Evolutionary conservation across 257 asterid genomes (phyloP).

Genomic region (Petunia axillaris): DNA sequence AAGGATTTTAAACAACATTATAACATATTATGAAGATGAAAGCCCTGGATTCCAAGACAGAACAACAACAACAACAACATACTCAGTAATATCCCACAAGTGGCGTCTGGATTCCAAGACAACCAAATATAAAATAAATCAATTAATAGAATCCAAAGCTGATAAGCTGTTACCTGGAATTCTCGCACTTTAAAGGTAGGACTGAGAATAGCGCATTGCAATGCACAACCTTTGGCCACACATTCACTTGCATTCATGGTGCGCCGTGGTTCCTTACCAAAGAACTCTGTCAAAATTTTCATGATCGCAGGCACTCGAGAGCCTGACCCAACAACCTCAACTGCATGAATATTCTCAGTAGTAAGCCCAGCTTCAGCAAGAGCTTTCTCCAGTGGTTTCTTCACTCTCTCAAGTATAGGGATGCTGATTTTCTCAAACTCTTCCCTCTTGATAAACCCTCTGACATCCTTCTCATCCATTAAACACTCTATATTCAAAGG

Average conservation of each 20-base stretch:
- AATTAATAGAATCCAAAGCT: neutral
- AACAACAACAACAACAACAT: too few species aligned
- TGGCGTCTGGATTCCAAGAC: neutral
- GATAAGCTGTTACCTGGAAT: constrained; percentile 60
- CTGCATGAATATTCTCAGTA: constrained; percentile 63
- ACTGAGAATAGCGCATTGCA: constrained; percentile 89
- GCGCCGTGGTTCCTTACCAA: constrained; percentile 88
- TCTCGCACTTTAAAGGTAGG: constrained; percentile 95
- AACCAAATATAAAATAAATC: neutral
- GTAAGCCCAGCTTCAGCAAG: constrained; percentile 76
- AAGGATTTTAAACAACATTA: neutral
- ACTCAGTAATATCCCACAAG: too few species aligned
- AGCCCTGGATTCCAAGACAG: neutral
- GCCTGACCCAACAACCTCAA: constrained; percentile 95
- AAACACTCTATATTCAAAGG: constrained; percentile 93
- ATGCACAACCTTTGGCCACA: constrained; percentile 90
- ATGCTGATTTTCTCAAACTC: constrained; percentile 82
- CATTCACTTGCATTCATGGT: constrained; percentile 99
- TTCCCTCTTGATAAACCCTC: constrained; percentile 87
- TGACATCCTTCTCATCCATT: constrained; percentile 95
- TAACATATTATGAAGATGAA: neutral
- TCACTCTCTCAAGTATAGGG: constrained; percentile 91
- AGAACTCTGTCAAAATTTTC: constrained; percentile 82
- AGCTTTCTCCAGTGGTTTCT: constrained; percentile 90
- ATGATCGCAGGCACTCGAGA: constrained; percentile 92